Base-by-base conservation (phyloP, 331 rosid species). In the Arachis monticola region DNA sequence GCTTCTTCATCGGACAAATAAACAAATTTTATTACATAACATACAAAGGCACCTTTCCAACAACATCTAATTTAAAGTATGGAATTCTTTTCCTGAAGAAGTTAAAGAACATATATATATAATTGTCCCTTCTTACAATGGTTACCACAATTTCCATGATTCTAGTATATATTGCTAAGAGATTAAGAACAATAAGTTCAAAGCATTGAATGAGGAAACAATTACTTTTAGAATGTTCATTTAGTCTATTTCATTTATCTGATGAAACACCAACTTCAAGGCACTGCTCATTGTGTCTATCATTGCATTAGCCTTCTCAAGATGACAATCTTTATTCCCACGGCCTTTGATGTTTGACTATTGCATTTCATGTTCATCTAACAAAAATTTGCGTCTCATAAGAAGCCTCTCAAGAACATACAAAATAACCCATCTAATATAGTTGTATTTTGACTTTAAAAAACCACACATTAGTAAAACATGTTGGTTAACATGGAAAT, bases 271-370 rank as follows among this genome's bases (percentile, higher is more conserved):
- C 93, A 95, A 78, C 79, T 77, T 83, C 86, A 95, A 83, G 77
- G 96, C 91, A 77, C 88, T 85, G 87, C 97, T 85, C 99, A 95
- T 95, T 67, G 90, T 84, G 90, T 92, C 98, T 58, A 95, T 86
- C 78, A 95, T 93, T 47, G 97, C 96, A 89, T 84, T 87, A 79
- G 99, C 97, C 85, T 92, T 92, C 85, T 89, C 96, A 22, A 95
- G 97, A 75, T 90, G 92, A 81, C 83, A 83, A 80, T 86, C 90
- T 51, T 77, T 84, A 73, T 79, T 70, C 76, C 69, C 84, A 70
- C 62, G 64, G 77, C 81, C 91, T 81, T 75, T 73, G 84, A 77
- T 82, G 47, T 79, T 77, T 60, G 84, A 79, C 60, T 78, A 80
- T 70, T 80, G 91, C 87, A 85, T 80, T 22, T 22, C 27, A 22